These are phyloP conservation scores for Brassica juncea DNA, from an alignment of 345 rosid species.

Conservation along the genomic window DNA sequence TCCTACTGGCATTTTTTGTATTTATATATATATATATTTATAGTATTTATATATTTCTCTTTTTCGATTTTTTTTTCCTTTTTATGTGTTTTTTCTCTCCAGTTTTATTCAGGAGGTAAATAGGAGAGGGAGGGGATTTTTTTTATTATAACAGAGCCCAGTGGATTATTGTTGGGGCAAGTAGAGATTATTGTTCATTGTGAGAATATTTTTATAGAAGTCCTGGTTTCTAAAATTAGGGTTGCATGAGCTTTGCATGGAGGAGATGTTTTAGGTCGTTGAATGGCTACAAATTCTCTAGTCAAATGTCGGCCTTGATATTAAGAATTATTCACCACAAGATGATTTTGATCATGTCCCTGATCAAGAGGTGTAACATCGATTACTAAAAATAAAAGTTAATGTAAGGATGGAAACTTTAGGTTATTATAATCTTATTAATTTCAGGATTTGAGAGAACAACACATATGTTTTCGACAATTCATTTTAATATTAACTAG, in stretches of 20 bases:
- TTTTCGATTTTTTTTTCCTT: not conserved
- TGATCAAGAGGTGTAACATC: constrained; percentile 15
- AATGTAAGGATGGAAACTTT: not conserved
- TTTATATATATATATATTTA: not conserved
- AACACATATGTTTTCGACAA: not conserved
- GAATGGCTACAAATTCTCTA: constrained; percentile 31
- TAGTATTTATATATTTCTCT: not conserved
- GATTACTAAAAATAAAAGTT: constrained; percentile 25
- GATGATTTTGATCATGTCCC: constrained; percentile 23
- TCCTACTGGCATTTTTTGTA: constrained; percentile 29
- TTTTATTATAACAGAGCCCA: constrained; percentile 23
- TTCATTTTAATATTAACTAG: not conserved
- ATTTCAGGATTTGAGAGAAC: not conserved
- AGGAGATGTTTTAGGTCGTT: constrained; percentile 28
- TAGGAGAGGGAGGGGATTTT: constrained; percentile 31
- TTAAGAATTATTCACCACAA: constrained; percentile 12
- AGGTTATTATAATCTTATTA: not conserved
- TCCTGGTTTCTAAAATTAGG: constrained; percentile 35
- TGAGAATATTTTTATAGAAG: constrained; percentile 24
- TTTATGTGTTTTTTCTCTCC: constrained; percentile 27
- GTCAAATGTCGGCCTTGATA: not conserved
- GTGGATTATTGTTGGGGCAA: constrained; percentile 13
- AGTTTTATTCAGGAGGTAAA: constrained; percentile 33
- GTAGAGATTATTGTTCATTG: constrained; percentile 18
- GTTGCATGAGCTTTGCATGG: constrained; percentile 22